Evolutionary conservation across 345 rosid genomes (phyloP), one percentile per base, ranked within the genome.

Genomic region (Linum trigynum): DNA sequence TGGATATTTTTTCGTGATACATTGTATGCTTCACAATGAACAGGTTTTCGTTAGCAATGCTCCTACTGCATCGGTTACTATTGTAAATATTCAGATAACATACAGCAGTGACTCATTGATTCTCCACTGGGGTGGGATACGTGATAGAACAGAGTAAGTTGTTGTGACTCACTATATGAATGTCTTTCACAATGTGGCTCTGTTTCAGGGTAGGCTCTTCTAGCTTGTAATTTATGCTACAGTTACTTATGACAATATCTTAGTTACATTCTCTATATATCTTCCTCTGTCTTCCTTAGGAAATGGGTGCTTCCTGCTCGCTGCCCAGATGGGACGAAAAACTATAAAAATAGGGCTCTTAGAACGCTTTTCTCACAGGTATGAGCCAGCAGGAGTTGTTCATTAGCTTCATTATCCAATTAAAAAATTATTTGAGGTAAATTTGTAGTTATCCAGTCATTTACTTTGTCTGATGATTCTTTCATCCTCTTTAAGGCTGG

Each of bases 51-150:
- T 84, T 57, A 77, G 77, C 77, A 74, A 77, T 72, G 67, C 86
- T 53, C 56, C 62, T 64, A 32, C 80, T 6, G 84, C 76, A 39
- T 75, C 75, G 67, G 55, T 67, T 39, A 83, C 72, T 40, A 76
- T 70, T 74, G 80, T 88, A 35, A 78, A 81, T 78, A 69, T 94
- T 78, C 83, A 85, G 72, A 81, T 88, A 35, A 73, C 77, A 16
- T 72, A 82, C 69, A 66, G 70, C 62, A 83, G 86, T 63, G 86
- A 85, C 65, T 81, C 97, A 38, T 79, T 94, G 81, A 67, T 87
- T 61, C 84, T 94, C 40, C 99, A 94, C 74, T 94, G 99, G 97
- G 99, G 97, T 63, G 95, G 67, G 16, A 74, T 90, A 70, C 77
- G 70, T 40, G 92, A 85, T 78, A 79, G 70, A 69, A 82, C 78